phyloP scores from a whole-genome alignment of 495 filamentous ascomycete genomes.

The Pseudevernia furfuracea region DNA sequence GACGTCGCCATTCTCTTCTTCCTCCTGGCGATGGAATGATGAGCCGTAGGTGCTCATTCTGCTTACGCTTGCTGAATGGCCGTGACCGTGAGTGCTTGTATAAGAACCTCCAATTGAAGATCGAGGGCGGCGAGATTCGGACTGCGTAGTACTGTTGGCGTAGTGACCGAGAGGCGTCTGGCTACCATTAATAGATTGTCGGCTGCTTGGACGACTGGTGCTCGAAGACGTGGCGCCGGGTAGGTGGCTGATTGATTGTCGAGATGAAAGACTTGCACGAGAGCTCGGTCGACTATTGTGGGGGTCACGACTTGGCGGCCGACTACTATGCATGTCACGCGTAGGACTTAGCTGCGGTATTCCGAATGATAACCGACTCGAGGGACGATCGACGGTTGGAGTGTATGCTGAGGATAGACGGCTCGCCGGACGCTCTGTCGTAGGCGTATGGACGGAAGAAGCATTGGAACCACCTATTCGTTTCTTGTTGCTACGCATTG shows the following conservation, averaged over 20 bases:
- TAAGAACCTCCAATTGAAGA: constrained; percentile 46
- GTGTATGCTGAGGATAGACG: constrained; percentile 32
- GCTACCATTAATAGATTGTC: constrained; percentile 57
- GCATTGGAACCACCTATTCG: constrained; percentile 54
- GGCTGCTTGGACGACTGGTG: constrained; percentile 53
- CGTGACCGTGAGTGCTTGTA: constrained; percentile 35
- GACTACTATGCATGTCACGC: constrained; percentile 24
- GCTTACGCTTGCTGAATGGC: constrained; percentile 33
- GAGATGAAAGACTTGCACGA: constrained; percentile 39
- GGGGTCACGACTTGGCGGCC: constrained; percentile 22
- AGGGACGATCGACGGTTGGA: constrained; percentile 31
- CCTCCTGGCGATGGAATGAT: constrained; percentile 21
- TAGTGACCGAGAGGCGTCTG: constrained; percentile 55
- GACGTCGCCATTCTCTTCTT: constrained; percentile 29
- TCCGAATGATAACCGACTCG: constrained; percentile 43
- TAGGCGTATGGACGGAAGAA: constrained; percentile 44
- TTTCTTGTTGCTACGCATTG: constrained; percentile 67
- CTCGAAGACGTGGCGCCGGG: constrained; percentile 36
- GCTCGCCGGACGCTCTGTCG: constrained; percentile 32
- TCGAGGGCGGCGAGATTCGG: constrained; percentile 42
- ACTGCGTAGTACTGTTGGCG: constrained; percentile 28
- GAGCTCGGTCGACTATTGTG: constrained; percentile 42
- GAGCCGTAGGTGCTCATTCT: constrained; percentile 27
- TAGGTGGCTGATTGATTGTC: constrained; percentile 25
- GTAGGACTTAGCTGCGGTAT: constrained; percentile 33